Percentiles rank a stretch among this genome's conserved stretches.
These are phyloP conservation scores for Geranomyces variabilis DNA, from an alignment of 192 early-diverging fungal species.

Conservation along the genomic window DNA sequence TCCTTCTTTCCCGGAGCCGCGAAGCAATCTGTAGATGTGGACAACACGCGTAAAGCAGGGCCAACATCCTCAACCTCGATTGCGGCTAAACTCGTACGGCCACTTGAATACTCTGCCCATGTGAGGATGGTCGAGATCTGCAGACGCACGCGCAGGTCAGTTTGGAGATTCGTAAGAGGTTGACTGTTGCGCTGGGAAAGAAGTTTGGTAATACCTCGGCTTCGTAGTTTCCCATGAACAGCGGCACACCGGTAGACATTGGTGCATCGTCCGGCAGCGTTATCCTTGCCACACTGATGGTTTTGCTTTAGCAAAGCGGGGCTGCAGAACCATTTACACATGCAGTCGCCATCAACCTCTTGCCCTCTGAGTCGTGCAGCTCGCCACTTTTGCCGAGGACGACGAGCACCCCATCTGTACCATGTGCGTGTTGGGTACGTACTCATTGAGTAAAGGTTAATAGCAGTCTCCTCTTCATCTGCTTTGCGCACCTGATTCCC, in stretches of 20 bases:
- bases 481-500: conserved; percentile 31
- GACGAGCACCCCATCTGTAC: conserved; percentile 35
- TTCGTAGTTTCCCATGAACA: conserved; percentile 16
- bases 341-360: too few species aligned
- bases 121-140: neutral
- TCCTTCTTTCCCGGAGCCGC: neutral
- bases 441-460: too few species aligned
- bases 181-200: neutral
- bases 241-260: neutral
- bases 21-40: neutral
- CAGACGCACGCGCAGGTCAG: neutral
- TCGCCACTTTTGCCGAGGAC: neutral
- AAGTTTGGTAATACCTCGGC: conserved; percentile 11
- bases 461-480: neutral
- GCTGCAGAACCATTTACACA: too few species aligned
- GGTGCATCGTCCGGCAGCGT: neutral
- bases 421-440: too few species aligned
- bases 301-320: neutral
- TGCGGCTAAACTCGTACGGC: conserved; percentile 3
- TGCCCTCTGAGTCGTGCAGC: conserved; percentile 29
- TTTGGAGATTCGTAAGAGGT: neutral
- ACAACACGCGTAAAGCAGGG: neutral
- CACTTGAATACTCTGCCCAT: conserved; percentile 24
- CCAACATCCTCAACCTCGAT: neutral
- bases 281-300: conserved; percentile 13